Evolutionary conservation across 2,329 filamentous ascomycete species (phyloP), one percentile per base, ranked within the genome.

Genomic region (Fusarium sp.): DNA sequence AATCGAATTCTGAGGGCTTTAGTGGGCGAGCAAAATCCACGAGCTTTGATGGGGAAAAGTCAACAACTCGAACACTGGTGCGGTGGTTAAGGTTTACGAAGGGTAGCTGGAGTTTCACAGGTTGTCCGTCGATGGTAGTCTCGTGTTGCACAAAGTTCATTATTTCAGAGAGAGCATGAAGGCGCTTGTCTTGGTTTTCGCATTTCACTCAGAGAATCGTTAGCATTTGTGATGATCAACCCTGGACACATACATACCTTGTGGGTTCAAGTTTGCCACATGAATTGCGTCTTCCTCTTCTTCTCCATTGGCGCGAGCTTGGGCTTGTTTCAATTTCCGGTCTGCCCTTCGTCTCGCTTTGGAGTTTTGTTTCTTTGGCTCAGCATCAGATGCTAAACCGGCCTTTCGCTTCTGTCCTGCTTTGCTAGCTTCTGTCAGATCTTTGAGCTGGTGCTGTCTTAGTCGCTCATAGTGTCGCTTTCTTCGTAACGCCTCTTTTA

Each of bases 61-160:
- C 91, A 32, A 96, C 83, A 2, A 96, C 88, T n/a, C 91, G 88
- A 32, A 91, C 88, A 31, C 83, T 80, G 19, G 86, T 79, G 42
- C 86, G 85, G 71, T 93, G 93, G 37, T 86, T 90, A 53, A 83
- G 78, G 69, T 93, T 92, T 53, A 87, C 81, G 69, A 96, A 96
- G 0, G 93, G 91, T 0, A 93, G 67, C n/a, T 66, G 63, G 2
- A 84, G 35, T 4, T 64, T 70, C 3, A 76, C 66, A 14, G 68
- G 49, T 41, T 77, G 51, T 14, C 70, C 76, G 8, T 80, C 75
- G 2, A 82, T 75, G 27, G 75, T 75, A 15, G 80, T 80, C 41
- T 79, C 71, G 61, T 84, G 72, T 7, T 67, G 63, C 2, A 72
- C 53, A 2, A 74, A 74, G 31, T 78, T 68, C 0, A 82, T 67